A percentile compares a stretch with the other conserved stretches of the same genome.
Evolutionary conservation across 2,329 filamentous ascomycete genomes (phyloP).

Genomic region (Anisogramma anomala): DNA sequence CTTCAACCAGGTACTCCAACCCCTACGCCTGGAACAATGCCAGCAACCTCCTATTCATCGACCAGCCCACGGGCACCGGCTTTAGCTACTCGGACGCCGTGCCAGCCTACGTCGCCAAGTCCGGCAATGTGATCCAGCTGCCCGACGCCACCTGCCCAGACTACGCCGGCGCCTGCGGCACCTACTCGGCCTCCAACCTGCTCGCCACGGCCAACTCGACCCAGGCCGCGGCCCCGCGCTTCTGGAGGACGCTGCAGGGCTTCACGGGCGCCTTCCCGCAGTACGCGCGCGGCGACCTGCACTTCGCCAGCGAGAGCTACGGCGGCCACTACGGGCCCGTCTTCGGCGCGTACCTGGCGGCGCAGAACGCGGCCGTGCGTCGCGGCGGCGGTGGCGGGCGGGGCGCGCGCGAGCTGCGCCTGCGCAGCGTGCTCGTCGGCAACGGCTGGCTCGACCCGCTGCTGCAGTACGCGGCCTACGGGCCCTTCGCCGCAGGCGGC

Average conservation of each 20-base stretch:
- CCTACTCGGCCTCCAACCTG: conserved; percentile 38
- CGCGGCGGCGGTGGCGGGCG: conserved; percentile 12
- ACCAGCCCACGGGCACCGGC: conserved; percentile 50
- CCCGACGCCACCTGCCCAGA: conserved; percentile 37
- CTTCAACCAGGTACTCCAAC: conserved; percentile 28
- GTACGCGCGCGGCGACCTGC: conserved; percentile 37
- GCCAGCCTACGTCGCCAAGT: conserved; percentile 24
- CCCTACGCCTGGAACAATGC: conserved; percentile 43
- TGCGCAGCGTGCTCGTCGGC: conserved; percentile 41
- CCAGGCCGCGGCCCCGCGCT: conserved; percentile 40
- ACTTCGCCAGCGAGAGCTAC: conserved; percentile 45
- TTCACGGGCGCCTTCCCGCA: conserved; percentile 51
- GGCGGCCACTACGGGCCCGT: conserved; percentile 48
- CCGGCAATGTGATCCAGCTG: conserved; percentile 28
- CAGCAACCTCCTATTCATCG: conserved; percentile 50
- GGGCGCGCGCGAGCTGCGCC: conserved; percentile 34
- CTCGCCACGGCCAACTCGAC: conserved; percentile 47
- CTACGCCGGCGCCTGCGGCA: conserved; percentile 40
- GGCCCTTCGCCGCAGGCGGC: no score
- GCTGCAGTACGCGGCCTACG: conserved; percentile 45
- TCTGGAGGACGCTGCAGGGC: conserved; percentile 50
- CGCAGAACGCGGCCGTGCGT: conserved; percentile 34
- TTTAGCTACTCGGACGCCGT: conserved; percentile 34
- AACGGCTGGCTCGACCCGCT: conserved; percentile 48
- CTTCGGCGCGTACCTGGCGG: conserved; percentile 38